Evolutionary conservation across 495 filamentous ascomycete species (phyloP), one percentile per base, ranked within the genome.

Genomic region (Cryomyces antarcticus): DNA sequence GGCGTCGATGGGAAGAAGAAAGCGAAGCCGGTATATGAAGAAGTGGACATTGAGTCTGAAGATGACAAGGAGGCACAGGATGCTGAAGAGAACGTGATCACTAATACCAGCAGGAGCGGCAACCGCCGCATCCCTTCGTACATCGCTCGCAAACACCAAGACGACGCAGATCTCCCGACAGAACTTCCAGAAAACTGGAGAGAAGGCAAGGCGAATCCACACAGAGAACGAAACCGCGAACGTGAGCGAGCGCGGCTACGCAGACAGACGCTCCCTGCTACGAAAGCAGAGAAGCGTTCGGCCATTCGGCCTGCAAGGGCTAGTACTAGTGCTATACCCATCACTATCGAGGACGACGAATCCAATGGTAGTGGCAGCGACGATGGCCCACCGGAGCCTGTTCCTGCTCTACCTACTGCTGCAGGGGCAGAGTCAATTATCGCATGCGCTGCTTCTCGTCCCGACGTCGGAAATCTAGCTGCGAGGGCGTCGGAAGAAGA

Each of bases 101-200:
- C 12, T 12, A 39, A 0, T 11, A 42, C 38, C 10, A 28, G 37
- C 9, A 28, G 28, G 13, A 28, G 13, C 5, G 17, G 29, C 9
- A 41, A 46, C 29, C 28, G 35, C 7, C 44, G 57, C 24, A 42
- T 38, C 1, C 55, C 55, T 9, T 41, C 40, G 6, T 60, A 56
- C 48, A 43, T 57, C 3, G 48, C 44, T 0, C 42, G 52, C 5
- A 51, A 49, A 41, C 49, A 55, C 38, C 43, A 50, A 46, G 55
- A 46, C 29, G 46, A 54, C 7, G 44, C 30, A 4, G 53, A 58
- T 28, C 29, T 57, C 7, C 56, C 51, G 1, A 42, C 39, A 27
- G 52, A 58, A 41, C 48, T 60, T 3, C 55, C 57, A 6, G 6
- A 37, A 7, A 37, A 55, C 39, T 57, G 54, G 41, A 46, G 41